Conservation (phyloP, 768 basidiomycete species). For the Lentinula aciculospora region DNA sequence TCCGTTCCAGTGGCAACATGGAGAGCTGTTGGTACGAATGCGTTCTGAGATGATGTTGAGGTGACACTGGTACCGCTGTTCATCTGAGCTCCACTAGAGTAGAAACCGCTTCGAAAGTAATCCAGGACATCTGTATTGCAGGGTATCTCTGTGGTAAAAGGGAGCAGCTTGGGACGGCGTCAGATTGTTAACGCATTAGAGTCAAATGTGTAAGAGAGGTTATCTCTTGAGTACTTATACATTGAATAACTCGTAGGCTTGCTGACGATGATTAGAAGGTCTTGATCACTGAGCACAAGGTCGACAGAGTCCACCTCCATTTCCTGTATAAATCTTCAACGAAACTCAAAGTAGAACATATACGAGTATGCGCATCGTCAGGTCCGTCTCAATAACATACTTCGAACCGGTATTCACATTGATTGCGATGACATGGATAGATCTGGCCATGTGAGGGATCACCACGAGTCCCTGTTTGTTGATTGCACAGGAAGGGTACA, state of each 20-base stretch:
- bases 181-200: too few species aligned
- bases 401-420: not conserved
- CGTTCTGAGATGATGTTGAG: not conserved
- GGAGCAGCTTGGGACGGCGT: not conserved
- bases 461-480: not conserved
- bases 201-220: not conserved
- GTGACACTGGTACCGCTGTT: not conserved
- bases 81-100: not conserved
- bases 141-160: not conserved
- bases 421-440: not conserved
- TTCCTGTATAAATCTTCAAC: not conserved
- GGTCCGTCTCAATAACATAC: not conserved
- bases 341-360: not conserved
- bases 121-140: not conserved
- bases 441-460: not conserved
- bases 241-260: not conserved
- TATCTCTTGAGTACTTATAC: not conserved
- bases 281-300: not conserved
- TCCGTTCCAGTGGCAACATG: not conserved
- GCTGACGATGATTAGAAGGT: not conserved
- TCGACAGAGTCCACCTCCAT: not conserved
- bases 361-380: not conserved
- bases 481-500: conserved; percentile 3
- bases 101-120: not conserved
- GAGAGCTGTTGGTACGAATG: not conserved